phyloP scores from a whole-genome alignment of 1,139 yeast genomes.

The Martiniozyma asiatica region DNA sequence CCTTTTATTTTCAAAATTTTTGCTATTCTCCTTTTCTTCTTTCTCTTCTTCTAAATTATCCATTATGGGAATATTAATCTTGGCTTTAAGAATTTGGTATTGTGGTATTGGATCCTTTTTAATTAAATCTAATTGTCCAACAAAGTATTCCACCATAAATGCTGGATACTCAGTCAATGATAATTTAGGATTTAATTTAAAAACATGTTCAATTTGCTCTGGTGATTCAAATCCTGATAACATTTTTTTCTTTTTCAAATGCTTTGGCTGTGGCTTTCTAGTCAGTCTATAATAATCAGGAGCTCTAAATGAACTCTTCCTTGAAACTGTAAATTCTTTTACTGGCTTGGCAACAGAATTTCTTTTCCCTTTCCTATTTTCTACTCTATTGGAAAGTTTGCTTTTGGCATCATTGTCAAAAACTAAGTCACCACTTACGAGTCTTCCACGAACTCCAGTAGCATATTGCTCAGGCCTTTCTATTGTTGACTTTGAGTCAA shows the following conservation, averaged over 20 bases:
- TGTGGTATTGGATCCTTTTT: constrained; percentile 9
- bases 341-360: too few species aligned
- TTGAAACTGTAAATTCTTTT: constrained; percentile 9
- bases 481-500: too few species aligned
- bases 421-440: too few species aligned
- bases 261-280: constrained; percentile 2
- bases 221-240: constrained; percentile 5
- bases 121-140: constrained; percentile 7
- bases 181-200: constrained; percentile 7
- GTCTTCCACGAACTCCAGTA: too few species aligned
- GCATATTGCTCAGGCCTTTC: too few species aligned
- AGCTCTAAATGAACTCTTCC: constrained; percentile 13
- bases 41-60: constrained; percentile 1
- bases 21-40: neutral
- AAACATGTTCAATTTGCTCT: constrained; percentile 7
- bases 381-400: too few species aligned
- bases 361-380: too few species aligned
- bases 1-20: too few species aligned
- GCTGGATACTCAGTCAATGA: constrained; percentile 12
- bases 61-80: constrained; percentile 3
- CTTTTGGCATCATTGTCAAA: too few species aligned
- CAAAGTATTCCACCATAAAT: constrained; percentile 13
- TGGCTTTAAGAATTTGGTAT: constrained; percentile 10
- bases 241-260: constrained; percentile 3
- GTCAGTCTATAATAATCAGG: constrained; percentile 11